These are phyloP conservation scores for Cichorium intybus DNA, from an alignment of 140 eudicot genomes.

Conservation along the genomic window DNA sequence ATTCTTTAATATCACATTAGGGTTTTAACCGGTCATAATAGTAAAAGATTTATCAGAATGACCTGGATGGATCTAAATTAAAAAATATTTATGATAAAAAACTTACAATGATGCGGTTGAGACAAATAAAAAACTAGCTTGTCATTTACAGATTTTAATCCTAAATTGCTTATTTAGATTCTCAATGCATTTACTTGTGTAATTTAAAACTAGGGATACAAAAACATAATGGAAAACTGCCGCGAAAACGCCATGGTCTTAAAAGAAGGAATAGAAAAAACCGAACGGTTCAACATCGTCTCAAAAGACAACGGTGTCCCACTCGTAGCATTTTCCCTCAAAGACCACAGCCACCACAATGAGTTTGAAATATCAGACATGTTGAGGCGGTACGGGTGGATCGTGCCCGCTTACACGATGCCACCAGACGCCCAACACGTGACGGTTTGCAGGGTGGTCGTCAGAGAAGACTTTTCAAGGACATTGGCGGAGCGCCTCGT, in stretches of 20 bases:
- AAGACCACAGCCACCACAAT: conserved; percentile 55
- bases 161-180: no score
- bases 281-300: conserved; percentile 52
- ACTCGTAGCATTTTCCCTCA: conserved; percentile 65
- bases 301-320: conserved; percentile 80
- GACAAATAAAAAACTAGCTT: no score
- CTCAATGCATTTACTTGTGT: neutral
- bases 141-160: no score
- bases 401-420: conserved; percentile 91
- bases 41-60: neutral
- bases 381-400: conserved; percentile 80
- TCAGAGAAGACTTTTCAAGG: conserved; percentile 79
- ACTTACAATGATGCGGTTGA: no score
- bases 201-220: conserved; percentile 51
- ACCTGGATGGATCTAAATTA: neutral
- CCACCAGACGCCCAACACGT: conserved; percentile 72
- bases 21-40: no score
- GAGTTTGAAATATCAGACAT: conserved; percentile 69
- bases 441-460: conserved; percentile 69
- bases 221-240: conserved; percentile 74
- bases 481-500: conserved; percentile 78
- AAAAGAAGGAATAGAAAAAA: conserved; percentile 50
- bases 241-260: conserved; percentile 55
- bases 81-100: no score
- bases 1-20: no score